Evolutionary conservation across 139 green algal genomes (phyloP).

Genomic region (Chlorella sorokiniana): DNA sequence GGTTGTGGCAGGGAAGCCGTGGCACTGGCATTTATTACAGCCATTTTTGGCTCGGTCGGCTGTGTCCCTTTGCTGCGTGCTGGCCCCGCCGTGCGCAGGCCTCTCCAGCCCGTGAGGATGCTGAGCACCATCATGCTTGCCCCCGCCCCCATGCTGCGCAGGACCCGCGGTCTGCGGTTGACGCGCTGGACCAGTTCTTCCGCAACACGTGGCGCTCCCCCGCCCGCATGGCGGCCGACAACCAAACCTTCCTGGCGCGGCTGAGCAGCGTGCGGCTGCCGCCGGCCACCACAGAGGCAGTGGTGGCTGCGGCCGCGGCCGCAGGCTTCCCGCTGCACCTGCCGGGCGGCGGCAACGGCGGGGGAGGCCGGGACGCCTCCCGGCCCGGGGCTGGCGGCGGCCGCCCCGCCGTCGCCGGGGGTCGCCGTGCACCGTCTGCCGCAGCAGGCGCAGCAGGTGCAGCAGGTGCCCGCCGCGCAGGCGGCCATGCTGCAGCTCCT

Average conservation of each 20-base stretch:
- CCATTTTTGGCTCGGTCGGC: too few species aligned
- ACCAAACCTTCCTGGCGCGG: conserved; percentile 35
- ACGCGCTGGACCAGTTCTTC: conserved; percentile 42
- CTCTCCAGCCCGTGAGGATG: too few species aligned
- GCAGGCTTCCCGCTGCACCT: conserved; percentile 11
- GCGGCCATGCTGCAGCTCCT: conserved; percentile 11
- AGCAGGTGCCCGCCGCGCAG: background rate
- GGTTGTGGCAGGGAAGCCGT: too few species aligned
- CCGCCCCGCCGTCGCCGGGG: background rate
- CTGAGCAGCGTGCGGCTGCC: conserved; percentile 32
- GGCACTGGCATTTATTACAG: too few species aligned
- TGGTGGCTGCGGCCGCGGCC: background rate
- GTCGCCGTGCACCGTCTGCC: background rate
- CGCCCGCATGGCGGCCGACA: conserved; percentile 40
- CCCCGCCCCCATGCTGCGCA: too few species aligned
- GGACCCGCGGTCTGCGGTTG: conserved; percentile 34
- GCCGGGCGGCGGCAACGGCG: background rate
- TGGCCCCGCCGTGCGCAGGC: too few species aligned
- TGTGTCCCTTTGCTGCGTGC: too few species aligned
- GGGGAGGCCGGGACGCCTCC: background rate
- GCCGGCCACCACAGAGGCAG: conserved; percentile 9
- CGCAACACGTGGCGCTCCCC: conserved; percentile 44
- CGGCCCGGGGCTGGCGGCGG: background rate
- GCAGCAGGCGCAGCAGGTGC: background rate
- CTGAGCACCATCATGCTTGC: too few species aligned